Percentiles rank a stretch among this genome's conserved stretches.
These are phyloP conservation scores for Cucurbita argyrosperma DNA, from an alignment of 306 rosid genomes.

Conservation along the genomic window DNA sequence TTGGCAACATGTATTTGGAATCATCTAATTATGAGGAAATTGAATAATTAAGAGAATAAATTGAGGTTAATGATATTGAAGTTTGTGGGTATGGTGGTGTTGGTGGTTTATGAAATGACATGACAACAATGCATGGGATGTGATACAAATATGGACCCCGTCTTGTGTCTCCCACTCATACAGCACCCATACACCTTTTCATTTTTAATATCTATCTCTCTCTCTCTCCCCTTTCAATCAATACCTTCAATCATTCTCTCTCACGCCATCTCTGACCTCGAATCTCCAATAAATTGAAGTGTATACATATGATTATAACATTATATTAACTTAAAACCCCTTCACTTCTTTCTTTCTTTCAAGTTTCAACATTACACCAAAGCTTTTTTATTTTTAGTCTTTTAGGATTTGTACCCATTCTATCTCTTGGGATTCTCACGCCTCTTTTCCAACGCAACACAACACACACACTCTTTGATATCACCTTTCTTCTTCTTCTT, in stretches of 20 bases:
- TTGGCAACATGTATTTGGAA: too few relatives aligned
- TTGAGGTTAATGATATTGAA: not conserved
- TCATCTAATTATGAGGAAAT: not conserved
- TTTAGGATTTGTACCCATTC: slow-evolving; percentile 12
- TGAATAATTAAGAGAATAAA: not conserved
- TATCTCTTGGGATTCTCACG: slow-evolving; percentile 23
- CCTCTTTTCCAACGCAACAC: not conserved
- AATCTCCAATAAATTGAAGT: too few relatives aligned
- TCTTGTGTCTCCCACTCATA: slow-evolving; percentile 45
- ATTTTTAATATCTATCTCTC: slow-evolving; percentile 7
- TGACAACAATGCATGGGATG: slow-evolving; percentile 22
- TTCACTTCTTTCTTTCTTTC: not conserved
- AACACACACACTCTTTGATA: not conserved
- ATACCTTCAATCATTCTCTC: slow-evolving; percentile 9
- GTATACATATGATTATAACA: too few relatives aligned
- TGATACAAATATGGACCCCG: slow-evolving; percentile 35
- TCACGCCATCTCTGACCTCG: too few relatives aligned
- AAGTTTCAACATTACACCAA: not conserved
- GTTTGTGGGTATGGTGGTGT: not conserved
- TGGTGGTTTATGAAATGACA: slow-evolving; percentile 15
- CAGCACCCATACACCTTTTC: slow-evolving; percentile 33
- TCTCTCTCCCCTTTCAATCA: not conserved
- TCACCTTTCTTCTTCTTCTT: not conserved
- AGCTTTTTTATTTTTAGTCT: not conserved
- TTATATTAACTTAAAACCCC: not conserved